Conservation (phyloP, 148 eudicot species). For the Fallopia convolvulus region DNA sequence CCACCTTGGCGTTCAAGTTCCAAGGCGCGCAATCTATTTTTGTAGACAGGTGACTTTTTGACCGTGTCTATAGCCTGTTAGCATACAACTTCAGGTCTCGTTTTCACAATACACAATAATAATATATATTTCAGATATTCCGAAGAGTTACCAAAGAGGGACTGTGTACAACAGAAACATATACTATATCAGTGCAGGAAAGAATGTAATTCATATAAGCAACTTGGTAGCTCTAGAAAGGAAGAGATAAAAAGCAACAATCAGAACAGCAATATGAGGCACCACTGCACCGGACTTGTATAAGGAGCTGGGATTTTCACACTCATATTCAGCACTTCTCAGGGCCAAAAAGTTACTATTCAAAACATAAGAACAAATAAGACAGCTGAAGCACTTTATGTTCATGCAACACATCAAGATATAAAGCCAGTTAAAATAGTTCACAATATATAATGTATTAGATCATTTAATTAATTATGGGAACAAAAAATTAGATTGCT, state of each 20-base stretch:
- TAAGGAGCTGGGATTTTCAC: background rate
- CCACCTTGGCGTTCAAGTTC: slow-evolving; percentile 92
- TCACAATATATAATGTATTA: background rate
- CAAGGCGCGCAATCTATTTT: slow-evolving; percentile 70
- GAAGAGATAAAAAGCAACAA: background rate
- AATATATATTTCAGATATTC: background rate
- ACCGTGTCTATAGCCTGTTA: slow-evolving; percentile 89
- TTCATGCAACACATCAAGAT: background rate
- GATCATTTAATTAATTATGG: background rate
- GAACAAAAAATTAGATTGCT: background rate
- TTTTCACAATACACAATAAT: background rate
- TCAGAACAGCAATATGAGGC: background rate
- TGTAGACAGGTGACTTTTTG: slow-evolving; percentile 90
- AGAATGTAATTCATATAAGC: background rate
- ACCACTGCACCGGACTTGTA: background rate
- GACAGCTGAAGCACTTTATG: background rate
- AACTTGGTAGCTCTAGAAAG: background rate
- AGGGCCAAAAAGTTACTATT: background rate
- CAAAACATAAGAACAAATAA: background rate
- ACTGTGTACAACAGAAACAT: background rate
- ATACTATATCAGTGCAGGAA: background rate
- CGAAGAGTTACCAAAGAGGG: background rate
- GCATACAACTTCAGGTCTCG: background rate
- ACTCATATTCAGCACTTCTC: background rate
- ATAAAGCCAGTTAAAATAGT: background rate